A percentile compares a stretch with the other conserved stretches of the same genome.
Conservation (phyloP, 257 asterid species). For the Penstemon eatonii region DNA sequence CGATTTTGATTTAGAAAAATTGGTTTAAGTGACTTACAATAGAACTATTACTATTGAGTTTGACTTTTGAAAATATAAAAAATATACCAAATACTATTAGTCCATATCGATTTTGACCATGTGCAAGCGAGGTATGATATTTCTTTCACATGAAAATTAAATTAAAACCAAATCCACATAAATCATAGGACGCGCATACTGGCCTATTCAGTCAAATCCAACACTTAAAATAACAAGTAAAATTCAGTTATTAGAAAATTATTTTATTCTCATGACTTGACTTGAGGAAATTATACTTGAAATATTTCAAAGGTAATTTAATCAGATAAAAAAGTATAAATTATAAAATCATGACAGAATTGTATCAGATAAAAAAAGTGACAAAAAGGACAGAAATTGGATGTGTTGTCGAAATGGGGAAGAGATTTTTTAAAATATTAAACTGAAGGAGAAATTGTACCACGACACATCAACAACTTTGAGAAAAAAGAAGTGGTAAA, state of each 20-base stretch:
- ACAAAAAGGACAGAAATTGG: slow-evolving; percentile 29
- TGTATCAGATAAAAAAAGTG: slow-evolving; percentile 16
- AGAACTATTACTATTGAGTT: no score
- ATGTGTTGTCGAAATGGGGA: slow-evolving; percentile 22
- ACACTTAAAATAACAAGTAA: neutral
- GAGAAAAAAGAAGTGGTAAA: neutral
- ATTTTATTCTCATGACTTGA: slow-evolving; percentile 9
- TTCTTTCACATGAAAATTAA: neutral
- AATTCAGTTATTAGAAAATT: neutral
- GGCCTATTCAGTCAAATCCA: neutral
- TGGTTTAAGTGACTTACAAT: no score
- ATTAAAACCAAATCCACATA: neutral
- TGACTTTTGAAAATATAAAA: no score
- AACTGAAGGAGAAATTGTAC: slow-evolving; percentile 17
- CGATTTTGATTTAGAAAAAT: no score
- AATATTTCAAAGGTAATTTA: neutral
- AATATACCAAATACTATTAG: no score
- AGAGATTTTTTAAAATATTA: slow-evolving; percentile 23
- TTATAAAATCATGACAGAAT: no score
- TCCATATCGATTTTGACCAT: no score
- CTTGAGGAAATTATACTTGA: neutral
- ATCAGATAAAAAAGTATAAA: neutral
- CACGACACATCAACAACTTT: slow-evolving; percentile 18
- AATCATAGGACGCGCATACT: neutral
- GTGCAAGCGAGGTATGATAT: neutral